These are phyloP conservation scores for Euphrasia confusa DNA, from an alignment of 257 asterid genomes.

Conservation along the genomic window DNA sequence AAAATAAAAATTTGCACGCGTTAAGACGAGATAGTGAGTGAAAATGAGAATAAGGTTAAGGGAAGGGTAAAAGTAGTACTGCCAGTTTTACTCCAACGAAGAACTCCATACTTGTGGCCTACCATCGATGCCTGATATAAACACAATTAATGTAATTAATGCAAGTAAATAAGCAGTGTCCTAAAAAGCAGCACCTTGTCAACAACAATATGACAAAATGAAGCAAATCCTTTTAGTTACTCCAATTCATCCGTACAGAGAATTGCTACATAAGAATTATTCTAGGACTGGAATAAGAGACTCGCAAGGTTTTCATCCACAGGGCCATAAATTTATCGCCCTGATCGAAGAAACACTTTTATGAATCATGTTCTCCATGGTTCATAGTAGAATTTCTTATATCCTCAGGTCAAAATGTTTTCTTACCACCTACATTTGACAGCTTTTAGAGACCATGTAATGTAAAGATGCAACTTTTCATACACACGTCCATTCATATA, in stretches of 20 bases:
- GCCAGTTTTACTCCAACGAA: conserved; percentile 94
- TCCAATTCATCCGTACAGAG: background rate
- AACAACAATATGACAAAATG: conserved; percentile 4
- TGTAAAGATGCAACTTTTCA: background rate
- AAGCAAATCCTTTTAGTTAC: background rate
- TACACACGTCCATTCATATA: background rate
- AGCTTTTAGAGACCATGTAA: conserved; percentile 3
- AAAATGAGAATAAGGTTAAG: conserved; percentile 13
- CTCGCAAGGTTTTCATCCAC: background rate
- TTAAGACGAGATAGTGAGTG: conserved; percentile 9
- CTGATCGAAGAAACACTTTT: background rate
- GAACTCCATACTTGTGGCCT: conserved; percentile 96
- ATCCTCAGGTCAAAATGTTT: background rate
- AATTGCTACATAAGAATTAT: conserved; percentile 10
- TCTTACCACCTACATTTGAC: background rate
- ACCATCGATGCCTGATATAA: conserved; percentile 86
- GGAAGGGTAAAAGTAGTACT: conserved; percentile 36
- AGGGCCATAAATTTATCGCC: background rate
- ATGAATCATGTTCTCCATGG: conserved; percentile 10
- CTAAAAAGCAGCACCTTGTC: background rate
- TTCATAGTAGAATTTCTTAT: background rate
- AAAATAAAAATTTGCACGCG: conserved; percentile 18
- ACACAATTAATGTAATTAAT: conserved; percentile 18
- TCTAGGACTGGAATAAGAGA: background rate
- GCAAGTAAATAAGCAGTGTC: conserved; percentile 11